Conservation (phyloP, 2,329 filamentous ascomycete genomes). For the Hymenoscyphus salicellus region DNA sequence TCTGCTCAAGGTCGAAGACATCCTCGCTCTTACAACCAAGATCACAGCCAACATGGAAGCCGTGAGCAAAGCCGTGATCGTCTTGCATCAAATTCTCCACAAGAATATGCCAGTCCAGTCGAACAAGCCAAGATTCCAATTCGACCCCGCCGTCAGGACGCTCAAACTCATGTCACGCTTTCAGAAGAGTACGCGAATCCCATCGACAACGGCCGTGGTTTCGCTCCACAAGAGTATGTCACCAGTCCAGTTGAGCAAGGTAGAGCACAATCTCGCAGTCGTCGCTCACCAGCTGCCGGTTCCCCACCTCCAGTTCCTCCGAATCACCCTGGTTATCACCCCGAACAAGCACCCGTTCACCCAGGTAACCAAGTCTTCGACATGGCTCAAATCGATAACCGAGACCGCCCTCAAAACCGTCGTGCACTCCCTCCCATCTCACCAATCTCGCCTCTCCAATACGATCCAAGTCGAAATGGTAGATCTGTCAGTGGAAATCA, state of each 20-base stretch:
- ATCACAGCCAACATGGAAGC: not conserved
- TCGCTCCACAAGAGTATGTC: not conserved
- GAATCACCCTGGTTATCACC: not conserved
- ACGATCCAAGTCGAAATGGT: not conserved
- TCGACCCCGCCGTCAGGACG: not conserved
- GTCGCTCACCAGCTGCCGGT: not conserved
- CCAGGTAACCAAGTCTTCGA: not conserved
- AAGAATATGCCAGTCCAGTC: not conserved
- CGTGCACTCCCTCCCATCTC: not conserved
- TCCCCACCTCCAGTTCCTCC: not conserved
- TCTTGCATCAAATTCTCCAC: not conserved
- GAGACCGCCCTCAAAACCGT: not conserved
- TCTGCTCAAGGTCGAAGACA: not conserved
- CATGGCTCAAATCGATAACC: not conserved
- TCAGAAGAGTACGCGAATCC: not conserved
- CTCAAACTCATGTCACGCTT: not conserved
- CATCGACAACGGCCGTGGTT: not conserved
- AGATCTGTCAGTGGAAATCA: not conserved
- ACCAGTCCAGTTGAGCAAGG: not conserved
- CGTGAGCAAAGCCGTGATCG: not conserved
- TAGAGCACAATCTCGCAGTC: not conserved
- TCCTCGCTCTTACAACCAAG: not conserved
- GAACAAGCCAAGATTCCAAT: not conserved
- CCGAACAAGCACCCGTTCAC: not conserved
- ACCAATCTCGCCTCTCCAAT: not conserved